Conservation (phyloP, 2,329 filamentous ascomycete species). For the Fusarium sp. region DNA sequence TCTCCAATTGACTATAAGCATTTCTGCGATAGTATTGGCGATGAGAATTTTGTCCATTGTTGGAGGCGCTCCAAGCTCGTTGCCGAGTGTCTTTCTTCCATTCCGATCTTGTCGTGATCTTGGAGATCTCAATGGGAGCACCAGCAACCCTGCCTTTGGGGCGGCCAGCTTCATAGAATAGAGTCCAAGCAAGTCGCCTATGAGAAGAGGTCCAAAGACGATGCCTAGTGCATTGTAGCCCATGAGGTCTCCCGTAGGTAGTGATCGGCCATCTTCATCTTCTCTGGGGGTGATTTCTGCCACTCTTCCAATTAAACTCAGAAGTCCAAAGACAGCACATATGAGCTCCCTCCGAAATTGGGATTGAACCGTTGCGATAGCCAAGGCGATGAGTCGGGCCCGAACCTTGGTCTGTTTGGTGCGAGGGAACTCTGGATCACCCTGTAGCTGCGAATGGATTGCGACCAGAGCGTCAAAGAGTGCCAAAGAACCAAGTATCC, state of each 20-base stretch:
- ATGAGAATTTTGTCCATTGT: conserved; percentile 65
- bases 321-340: conserved; percentile 72
- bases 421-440: conserved; percentile 59
- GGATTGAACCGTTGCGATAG: conserved; percentile 67
- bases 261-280: conserved; percentile 59
- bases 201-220: conserved; percentile 70
- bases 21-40: conserved; percentile 68
- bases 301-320: conserved; percentile 67
- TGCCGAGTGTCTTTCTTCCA: conserved; percentile 27
- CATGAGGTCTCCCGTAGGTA: conserved; percentile 69
- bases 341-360: conserved; percentile 70
- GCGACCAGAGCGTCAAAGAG: conserved; percentile 71
- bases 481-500: conserved; percentile 69
- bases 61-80: conserved; percentile 31
- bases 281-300: conserved; percentile 64
- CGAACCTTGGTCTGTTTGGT: conserved; percentile 65
- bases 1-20: conserved; percentile 73
- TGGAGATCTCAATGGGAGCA: conserved; percentile 56
- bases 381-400: conserved; percentile 72
- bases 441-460: conserved; percentile 65
- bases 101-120: conserved; percentile 46
- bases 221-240: conserved; percentile 70
- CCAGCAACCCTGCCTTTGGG: conserved; percentile 52
- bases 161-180: conserved; percentile 59
- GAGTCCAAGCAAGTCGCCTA: conserved; percentile 64